A percentile compares a stretch with the other conserved stretches of the same genome.
Conservation (phyloP, 441 rosid genomes). For the Syzygium syzygioides region DNA sequence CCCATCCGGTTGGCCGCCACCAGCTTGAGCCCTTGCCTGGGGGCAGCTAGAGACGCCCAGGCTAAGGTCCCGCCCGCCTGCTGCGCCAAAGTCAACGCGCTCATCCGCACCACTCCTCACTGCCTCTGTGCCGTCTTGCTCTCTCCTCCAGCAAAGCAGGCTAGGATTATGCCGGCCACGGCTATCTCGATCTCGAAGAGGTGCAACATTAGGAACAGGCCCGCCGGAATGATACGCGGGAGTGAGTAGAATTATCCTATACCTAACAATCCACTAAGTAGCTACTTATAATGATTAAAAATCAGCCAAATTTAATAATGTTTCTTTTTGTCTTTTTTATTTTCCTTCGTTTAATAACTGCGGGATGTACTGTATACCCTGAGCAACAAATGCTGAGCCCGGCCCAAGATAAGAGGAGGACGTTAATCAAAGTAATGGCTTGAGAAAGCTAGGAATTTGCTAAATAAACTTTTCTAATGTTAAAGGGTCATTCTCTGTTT, state of each 20-base stretch:
- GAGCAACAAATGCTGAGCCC: neutral
- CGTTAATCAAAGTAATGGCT: neutral
- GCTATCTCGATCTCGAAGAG: constrained; percentile 68
- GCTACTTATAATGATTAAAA: neutral
- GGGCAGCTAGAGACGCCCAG: constrained; percentile 43
- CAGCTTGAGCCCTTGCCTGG: constrained; percentile 60
- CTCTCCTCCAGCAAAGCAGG: constrained; percentile 68
- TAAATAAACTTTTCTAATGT: neutral
- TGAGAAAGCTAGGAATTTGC: neutral
- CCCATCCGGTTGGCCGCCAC: constrained; percentile 52
- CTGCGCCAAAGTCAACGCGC: constrained; percentile 54
- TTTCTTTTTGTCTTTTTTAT: neutral
- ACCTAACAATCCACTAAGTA: neutral
- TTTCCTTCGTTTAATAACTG: neutral
- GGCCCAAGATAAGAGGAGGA: neutral
- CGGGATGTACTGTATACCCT: constrained; percentile 36
- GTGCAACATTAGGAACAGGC: constrained; percentile 68
- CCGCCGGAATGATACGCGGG: constrained; percentile 64
- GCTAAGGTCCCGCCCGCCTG: constrained; percentile 49
- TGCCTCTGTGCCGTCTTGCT: constrained; percentile 67
- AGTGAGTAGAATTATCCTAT: constrained; percentile 28
- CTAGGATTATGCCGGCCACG: constrained; percentile 60
- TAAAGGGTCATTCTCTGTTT: neutral
- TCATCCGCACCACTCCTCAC: constrained; percentile 50
- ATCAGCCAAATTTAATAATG: neutral